Percentiles rank a stretch among this genome's conserved stretches.
phyloP scores from a whole-genome alignment of 139 green algal genomes.

The Asterochloris sp. region DNA sequence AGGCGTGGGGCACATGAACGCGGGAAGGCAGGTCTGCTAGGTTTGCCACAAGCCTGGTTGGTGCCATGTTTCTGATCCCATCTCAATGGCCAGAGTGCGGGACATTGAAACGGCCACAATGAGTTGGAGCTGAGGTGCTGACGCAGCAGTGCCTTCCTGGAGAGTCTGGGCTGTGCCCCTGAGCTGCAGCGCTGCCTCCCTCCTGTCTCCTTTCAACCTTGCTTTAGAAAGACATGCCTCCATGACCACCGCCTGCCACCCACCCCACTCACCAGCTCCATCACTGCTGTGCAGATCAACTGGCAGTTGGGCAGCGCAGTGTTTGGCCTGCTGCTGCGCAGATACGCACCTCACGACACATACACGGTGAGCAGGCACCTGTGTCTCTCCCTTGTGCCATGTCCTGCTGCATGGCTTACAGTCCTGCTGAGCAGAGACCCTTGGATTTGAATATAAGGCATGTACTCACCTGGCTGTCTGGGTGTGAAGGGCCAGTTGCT shows the following conservation, averaged over 20 bases:
- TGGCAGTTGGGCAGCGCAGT: constrained; percentile 74
- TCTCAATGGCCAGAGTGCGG: too few relatives aligned
- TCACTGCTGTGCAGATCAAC: constrained; percentile 39
- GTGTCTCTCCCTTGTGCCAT: too few relatives aligned
- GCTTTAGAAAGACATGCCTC: background rate
- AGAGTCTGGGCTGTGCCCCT: background rate
- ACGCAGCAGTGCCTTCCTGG: background rate
- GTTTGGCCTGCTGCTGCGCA: constrained; percentile 64
- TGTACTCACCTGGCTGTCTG: too few relatives aligned
- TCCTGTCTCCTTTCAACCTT: background rate
- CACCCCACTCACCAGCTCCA: background rate
- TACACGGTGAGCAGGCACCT: constrained; percentile 43
- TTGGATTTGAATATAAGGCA: too few relatives aligned
- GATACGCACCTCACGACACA: constrained; percentile 74
- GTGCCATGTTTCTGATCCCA: too few relatives aligned
- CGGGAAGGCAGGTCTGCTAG: too few relatives aligned
- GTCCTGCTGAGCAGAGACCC: too few relatives aligned
- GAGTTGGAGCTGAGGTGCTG: background rate
- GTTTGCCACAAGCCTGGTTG: too few relatives aligned
- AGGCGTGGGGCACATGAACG: too few relatives aligned
- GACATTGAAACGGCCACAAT: background rate
- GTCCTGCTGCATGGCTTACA: too few relatives aligned
- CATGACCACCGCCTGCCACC: background rate
- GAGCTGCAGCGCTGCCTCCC: background rate
- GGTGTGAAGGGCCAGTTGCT: too few relatives aligned